Evolutionary conservation across 2,329 filamentous ascomycete genomes (phyloP).

Genomic region (Stagonosporopsis vannaccii): DNA sequence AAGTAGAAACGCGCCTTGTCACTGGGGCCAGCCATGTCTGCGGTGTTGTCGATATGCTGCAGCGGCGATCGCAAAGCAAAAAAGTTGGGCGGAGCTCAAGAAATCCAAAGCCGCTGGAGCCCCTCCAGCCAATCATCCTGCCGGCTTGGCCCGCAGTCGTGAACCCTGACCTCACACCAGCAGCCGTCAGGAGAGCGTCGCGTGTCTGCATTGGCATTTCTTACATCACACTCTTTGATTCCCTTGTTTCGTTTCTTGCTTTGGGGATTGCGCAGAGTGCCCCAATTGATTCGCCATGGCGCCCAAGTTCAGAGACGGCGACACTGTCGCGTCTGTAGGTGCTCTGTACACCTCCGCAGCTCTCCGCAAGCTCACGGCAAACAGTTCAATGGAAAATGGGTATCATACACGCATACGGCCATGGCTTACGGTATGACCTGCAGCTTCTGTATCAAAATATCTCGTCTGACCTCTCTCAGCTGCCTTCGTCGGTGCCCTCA

Average conservation of each 20-base stretch:
- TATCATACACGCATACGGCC: conserved; percentile 86
- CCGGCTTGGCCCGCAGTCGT: conserved; percentile 33
- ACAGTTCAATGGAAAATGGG: conserved; percentile 83
- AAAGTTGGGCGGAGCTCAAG: conserved; percentile 27
- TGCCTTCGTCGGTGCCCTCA: conserved; percentile 85
- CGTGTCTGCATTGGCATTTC: conserved; percentile 19
- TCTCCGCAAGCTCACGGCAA: conserved; percentile 40
- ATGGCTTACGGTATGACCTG: conserved; percentile 73
- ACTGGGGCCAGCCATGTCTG: conserved; percentile 77
- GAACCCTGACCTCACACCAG: conserved; percentile 25
- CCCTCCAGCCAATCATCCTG: conserved; percentile 24
- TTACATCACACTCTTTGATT: conserved; percentile 38
- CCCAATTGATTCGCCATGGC: conserved; percentile 55
- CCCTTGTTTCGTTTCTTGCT: conserved; percentile 25
- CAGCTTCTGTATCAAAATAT: background rate
- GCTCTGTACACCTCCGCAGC: conserved; percentile 33
- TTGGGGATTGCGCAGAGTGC: background rate
- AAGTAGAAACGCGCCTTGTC: conserved; percentile 97
- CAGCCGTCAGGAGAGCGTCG: conserved; percentile 39
- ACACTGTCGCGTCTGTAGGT: conserved; percentile 65
- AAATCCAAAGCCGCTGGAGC: conserved; percentile 13
- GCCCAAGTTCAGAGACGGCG: conserved; percentile 68
- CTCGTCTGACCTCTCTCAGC: conserved; percentile 54
- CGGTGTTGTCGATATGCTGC: conserved; percentile 18
- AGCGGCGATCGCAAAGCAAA: conserved; percentile 24